Conservation (phyloP, 176 grass and related monocot species). For the Bolboschoenus planiculmis region DNA sequence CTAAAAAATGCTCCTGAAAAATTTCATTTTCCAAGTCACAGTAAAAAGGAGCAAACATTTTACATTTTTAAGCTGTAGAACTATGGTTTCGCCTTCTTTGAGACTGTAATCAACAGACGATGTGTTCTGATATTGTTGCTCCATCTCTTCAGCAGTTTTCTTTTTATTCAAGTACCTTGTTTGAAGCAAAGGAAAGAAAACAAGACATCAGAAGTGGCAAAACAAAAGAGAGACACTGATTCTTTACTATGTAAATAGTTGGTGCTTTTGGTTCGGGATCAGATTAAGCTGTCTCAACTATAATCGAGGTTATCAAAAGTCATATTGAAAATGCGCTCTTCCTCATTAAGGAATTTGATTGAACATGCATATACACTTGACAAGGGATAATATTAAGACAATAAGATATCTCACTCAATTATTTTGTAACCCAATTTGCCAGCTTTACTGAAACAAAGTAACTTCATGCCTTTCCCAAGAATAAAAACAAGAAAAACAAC, state of each 20-base stretch:
- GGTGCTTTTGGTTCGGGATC: too few relatives aligned
- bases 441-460: neutral
- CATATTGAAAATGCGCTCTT: neutral
- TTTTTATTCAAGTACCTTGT: constrained; percentile 96
- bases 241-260: neutral
- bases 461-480: neutral
- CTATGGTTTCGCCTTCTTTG: constrained; percentile 98
- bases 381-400: neutral
- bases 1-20: neutral
- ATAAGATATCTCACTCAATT: neutral
- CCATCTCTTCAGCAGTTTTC: constrained; percentile 97
- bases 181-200: constrained; percentile 39
- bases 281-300: neutral
- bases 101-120: constrained; percentile 95
- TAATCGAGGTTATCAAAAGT: neutral
- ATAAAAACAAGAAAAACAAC: neutral
- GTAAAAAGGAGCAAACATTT: constrained; percentile 3
- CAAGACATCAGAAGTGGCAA: constrained; percentile 3
- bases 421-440: neutral
- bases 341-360: neutral
- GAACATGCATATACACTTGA: neutral
- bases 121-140: constrained; percentile 81
- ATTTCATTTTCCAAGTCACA: neutral
- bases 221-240: neutral
- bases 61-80: constrained; percentile 95